phyloP scores from a whole-genome alignment of 139 green algal genomes.

The Chlamydomonas sp. region DNA sequence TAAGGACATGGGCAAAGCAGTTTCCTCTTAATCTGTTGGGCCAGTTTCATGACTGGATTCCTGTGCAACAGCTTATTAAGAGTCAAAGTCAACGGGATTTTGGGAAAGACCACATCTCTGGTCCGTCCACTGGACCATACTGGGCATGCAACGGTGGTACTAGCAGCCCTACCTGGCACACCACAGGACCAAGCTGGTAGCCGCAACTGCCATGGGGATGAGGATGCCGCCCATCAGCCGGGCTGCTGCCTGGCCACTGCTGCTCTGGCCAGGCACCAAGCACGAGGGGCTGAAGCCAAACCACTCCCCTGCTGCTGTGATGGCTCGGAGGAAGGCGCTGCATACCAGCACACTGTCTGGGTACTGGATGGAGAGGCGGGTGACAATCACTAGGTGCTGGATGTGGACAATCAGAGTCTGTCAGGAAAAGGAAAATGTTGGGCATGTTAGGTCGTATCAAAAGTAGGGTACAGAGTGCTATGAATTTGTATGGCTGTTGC shows the following conservation, averaged over 20 bases:
- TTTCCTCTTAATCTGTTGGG: too few species aligned
- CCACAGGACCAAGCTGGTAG: conserved; percentile 25
- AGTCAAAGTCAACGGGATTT: too few species aligned
- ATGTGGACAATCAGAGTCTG: conserved; percentile 10
- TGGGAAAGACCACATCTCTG: too few species aligned
- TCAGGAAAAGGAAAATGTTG: too few species aligned
- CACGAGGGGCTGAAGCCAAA: background rate
- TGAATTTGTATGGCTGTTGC: too few species aligned
- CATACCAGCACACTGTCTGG: conserved; percentile 10
- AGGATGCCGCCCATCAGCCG: conserved; percentile 1
- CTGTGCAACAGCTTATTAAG: too few species aligned
- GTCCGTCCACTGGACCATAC: too few species aligned
- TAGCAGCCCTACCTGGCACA: background rate
- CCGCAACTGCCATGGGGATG: background rate
- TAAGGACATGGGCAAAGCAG: too few species aligned
- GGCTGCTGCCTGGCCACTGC: background rate
- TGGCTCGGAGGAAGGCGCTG: conserved; percentile 23
- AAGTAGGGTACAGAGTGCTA: too few species aligned
- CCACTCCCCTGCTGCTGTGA: background rate
- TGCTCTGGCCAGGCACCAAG: background rate
- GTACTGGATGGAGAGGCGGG: conserved; percentile 36
- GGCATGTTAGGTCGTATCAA: too few species aligned
- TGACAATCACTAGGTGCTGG: background rate
- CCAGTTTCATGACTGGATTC: too few species aligned
- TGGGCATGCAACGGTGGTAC: too few species aligned